Percentiles rank a stretch among this genome's conserved stretches.
phyloP scores from a whole-genome alignment of 768 basidiomycete genomes.

The Candolleomyces aberdarensis region DNA sequence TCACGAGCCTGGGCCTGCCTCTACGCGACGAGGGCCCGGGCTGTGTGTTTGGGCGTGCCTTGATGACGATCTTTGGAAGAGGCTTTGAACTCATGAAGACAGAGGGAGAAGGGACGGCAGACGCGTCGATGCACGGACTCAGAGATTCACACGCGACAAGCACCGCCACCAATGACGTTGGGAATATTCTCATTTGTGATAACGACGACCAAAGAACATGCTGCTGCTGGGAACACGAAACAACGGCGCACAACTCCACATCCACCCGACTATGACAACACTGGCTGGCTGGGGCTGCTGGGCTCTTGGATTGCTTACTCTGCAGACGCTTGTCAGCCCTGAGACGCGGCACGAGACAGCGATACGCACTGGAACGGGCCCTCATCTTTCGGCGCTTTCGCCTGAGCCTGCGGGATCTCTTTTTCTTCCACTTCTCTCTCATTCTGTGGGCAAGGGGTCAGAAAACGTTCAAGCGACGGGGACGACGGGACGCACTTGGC shows the following conservation, averaged over 20 bases:
- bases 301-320: constrained; percentile 31
- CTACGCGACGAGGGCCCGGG: constrained; percentile 15
- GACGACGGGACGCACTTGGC: constrained; percentile 23
- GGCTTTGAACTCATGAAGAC: constrained; percentile 4
- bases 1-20: constrained; percentile 24
- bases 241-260: too few species aligned
- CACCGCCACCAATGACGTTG: not conserved
- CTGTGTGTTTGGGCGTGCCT: constrained; percentile 32
- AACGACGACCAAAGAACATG: not conserved
- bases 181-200: not conserved
- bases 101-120: not conserved
- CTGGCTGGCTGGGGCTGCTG: too few species aligned
- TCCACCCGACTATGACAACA: too few species aligned
- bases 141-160: not conserved
- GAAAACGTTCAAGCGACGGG: not conserved
- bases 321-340: constrained; percentile 12
- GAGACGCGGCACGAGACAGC: not conserved
- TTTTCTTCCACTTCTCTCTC: constrained; percentile 99
- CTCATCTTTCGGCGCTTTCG: constrained; percentile 97
- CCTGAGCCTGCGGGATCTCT: constrained; percentile 88
- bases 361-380: constrained; percentile 82
- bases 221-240: not conserved
- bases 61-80: constrained; percentile 50
- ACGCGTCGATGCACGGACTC: not conserved
- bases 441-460: constrained; percentile 41